Evolutionary conservation across 2,329 filamentous ascomycete species (phyloP).

Genomic region (Epichloe uncinata): DNA sequence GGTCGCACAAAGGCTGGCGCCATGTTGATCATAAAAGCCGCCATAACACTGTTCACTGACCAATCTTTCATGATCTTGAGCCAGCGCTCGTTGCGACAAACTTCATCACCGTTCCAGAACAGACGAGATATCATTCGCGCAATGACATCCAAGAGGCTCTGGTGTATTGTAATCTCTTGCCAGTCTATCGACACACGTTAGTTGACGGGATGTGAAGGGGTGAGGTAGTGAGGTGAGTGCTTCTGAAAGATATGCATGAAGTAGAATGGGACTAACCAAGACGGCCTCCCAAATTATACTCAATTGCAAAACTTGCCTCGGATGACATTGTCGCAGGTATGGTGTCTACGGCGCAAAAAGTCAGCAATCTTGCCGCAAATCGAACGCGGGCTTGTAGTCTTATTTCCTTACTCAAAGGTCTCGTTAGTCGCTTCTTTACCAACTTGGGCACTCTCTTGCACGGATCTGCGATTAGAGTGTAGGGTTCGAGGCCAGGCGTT

Average conservation of each 20-base stretch:
- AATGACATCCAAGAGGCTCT: constrained; percentile 3
- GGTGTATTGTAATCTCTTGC: constrained; percentile 4
- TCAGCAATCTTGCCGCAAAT: background rate
- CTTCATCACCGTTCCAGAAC: constrained; percentile 7
- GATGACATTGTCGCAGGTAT: constrained; percentile 5
- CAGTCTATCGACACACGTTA: constrained; percentile 1
- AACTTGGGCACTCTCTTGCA: constrained; percentile 4
- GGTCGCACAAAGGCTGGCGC: constrained; percentile 4
- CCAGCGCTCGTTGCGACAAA: constrained; percentile 5
- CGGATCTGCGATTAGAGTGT: constrained; percentile 6
- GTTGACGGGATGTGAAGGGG: background rate
- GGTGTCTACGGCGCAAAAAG: background rate
- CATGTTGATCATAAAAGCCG: constrained; percentile 7
- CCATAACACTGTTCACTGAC: constrained; percentile 7
- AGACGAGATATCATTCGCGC: constrained; percentile 7
- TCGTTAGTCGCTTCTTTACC: constrained; percentile 6
- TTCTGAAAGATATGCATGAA: no score
- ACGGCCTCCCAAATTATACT: constrained; percentile 2
- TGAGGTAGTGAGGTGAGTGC: no score
- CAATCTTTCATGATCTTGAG: constrained; percentile 6
- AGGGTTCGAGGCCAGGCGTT: constrained; percentile 6
- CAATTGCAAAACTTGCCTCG: constrained; percentile 6
- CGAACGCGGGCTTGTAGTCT: background rate
- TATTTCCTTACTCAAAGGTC: constrained; percentile 3
- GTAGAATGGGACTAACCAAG: background rate